A percentile compares a stretch with the other conserved stretches of the same genome.
Evolutionary conservation across 2,329 filamentous ascomycete species (phyloP).

Genomic region (Aspergillus floridensis): DNA sequence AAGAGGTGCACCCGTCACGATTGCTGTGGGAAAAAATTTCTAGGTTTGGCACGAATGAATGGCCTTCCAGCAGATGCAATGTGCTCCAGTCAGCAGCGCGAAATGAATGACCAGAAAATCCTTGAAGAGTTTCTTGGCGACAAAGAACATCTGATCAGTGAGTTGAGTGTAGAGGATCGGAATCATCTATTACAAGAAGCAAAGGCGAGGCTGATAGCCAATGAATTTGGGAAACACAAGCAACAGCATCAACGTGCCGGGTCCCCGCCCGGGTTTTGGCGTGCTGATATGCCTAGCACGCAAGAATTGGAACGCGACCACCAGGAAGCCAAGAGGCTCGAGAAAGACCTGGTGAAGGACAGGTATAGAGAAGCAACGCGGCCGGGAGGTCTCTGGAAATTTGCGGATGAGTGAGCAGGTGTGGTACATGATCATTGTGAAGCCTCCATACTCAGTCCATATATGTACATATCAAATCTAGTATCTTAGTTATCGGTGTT

Average conservation of each 20-base stretch:
- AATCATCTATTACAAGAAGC: constrained; percentile 71
- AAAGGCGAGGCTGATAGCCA: constrained; percentile 68
- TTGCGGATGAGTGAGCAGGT: constrained; percentile 66
- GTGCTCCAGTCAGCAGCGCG: constrained; percentile 15
- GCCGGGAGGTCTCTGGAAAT: constrained; percentile 72
- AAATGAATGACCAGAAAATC: constrained; percentile 29
- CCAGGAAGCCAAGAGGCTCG: constrained; percentile 61
- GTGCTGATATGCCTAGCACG: constrained; percentile 81
- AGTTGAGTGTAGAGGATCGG: constrained; percentile 61
- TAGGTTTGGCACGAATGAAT: constrained; percentile 57
- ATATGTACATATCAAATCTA: no score
- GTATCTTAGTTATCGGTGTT: no score
- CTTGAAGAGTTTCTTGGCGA: constrained; percentile 57
- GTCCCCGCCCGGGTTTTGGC: constrained; percentile 87
- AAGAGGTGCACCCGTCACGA: constrained; percentile 70
- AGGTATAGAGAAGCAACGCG: constrained; percentile 80
- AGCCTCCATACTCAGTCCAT: no score
- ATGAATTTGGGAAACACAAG: constrained; percentile 73
- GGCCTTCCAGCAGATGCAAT: constrained; percentile 29
- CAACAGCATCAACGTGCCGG: constrained; percentile 67
- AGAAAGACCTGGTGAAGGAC: constrained; percentile 65
- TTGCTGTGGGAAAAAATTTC: constrained; percentile 74
- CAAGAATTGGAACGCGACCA: constrained; percentile 71
- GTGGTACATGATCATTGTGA: no score
- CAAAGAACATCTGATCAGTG: constrained; percentile 31